Evolutionary conservation across 2,329 filamentous ascomycete genomes (phyloP), one percentile per base, ranked within the genome.

Genomic region (Aurifilum marmelostoma): DNA sequence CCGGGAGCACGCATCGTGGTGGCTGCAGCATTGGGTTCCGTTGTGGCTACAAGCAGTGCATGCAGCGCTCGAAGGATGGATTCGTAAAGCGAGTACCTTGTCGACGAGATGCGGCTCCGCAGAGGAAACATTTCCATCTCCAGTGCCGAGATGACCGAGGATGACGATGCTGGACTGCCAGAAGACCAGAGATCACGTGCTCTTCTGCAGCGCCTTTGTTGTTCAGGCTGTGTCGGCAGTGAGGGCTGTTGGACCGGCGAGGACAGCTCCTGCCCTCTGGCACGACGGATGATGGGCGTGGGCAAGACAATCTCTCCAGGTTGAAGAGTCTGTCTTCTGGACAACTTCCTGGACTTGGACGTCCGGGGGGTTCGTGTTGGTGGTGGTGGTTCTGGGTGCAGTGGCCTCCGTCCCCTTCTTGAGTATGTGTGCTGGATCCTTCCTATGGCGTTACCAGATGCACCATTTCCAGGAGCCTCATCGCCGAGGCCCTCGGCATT

Each of bases 31-130:
- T 56, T 5, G 1, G 69, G 24, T 65, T 63, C 41, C 59, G 75
- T 24, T 3, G 83, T 85, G 4, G 81, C 79, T 52, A 78, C 78
- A 3, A 86, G 75, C 32, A 86, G 75, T 6, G 80, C 76, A 60
- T 85, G 82, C 18, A 85, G 69, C 2, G 82, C 80, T 47, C 80
- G 77, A 67, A 82, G 80, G 64, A 86, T 79, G 1, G 82, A 80
- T 67, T 84, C 81, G 62, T 83, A 80, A n/a, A 81, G 79, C 2
- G 74, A 74, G 63, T 79, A 79, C 24, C 73, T 76, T 34, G 73
- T 73, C 2, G 76, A 65, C 2, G 77, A 69, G 5, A 76, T 75
- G 7, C 70, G 72, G 21, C 73, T 72, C n/a, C 79, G 77, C 9
- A 85, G 68, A 16, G 72, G 69, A 4, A 74, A 71, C 64, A 84